Conservation (phyloP, 2,329 filamentous ascomycete genomes). For the Fusarium abutilonis region DNA sequence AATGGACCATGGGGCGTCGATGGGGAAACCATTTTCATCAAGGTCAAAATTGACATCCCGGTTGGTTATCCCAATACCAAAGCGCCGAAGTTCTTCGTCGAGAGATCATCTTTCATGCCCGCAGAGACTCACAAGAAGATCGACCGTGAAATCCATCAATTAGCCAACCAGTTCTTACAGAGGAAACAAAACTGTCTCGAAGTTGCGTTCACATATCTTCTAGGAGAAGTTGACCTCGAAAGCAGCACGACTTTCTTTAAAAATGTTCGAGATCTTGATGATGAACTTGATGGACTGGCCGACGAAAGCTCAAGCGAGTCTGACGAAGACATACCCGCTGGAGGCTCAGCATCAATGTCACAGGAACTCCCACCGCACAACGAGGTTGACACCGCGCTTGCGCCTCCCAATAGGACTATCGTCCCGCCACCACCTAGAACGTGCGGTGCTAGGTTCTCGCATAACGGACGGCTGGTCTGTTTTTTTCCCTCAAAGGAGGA, state of each 20-base stretch:
- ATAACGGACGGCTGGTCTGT: conserved; percentile 70
- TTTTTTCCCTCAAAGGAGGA: conserved; percentile 77
- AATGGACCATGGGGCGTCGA: conserved; percentile 71
- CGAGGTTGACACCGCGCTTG: conserved; percentile 64
- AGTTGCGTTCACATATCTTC: conserved; percentile 68
- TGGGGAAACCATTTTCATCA: conserved; percentile 67
- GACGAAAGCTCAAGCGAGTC: conserved; percentile 90
- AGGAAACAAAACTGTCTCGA: conserved; percentile 70
- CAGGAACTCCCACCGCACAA: conserved; percentile 67
- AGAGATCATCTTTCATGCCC: conserved; percentile 71
- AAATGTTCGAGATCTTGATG: conserved; percentile 70
- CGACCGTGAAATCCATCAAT: conserved; percentile 64
- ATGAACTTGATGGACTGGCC: conserved; percentile 64
- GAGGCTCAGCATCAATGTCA: conserved; percentile 68
- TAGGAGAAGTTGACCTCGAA: conserved; percentile 70
- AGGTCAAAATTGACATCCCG: conserved; percentile 69
- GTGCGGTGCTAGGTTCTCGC: conserved; percentile 70
- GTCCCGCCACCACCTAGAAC: conserved; percentile 66
- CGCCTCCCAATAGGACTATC: conserved; percentile 61
- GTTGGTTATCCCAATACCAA: conserved; percentile 66
- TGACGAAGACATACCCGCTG: conserved; percentile 65
- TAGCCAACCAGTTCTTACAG: conserved; percentile 65
- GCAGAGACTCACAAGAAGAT: conserved; percentile 62
- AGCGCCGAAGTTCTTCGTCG: conserved; percentile 67
- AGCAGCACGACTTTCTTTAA: conserved; percentile 70